Conservation (phyloP, 1,284 basidiomycete species). For the Xanthoconium separans region DNA sequence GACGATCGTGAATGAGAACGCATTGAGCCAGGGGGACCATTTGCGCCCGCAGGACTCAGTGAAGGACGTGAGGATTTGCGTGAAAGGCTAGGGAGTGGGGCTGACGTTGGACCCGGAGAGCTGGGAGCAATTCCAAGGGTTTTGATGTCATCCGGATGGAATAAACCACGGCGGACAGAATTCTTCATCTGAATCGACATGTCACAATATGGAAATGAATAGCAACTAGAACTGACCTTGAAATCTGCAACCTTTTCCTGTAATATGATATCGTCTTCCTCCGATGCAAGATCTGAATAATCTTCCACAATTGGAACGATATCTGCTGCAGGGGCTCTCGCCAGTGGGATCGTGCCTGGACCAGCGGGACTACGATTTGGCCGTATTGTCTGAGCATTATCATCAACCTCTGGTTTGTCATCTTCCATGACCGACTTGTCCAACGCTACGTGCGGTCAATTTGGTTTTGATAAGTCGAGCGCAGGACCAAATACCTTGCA, state of each 20-base stretch:
- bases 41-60: constrained; percentile 36
- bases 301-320: constrained; percentile 79
- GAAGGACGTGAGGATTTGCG: constrained; percentile 50
- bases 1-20: constrained; percentile 51
- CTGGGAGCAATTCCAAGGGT: constrained; percentile 52
- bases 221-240: constrained; percentile 49
- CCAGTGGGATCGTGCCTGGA: constrained; percentile 49
- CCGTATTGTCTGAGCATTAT: constrained; percentile 76
- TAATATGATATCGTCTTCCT: constrained; percentile 71
- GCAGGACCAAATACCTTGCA: constrained; percentile 55
- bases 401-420: constrained; percentile 62
- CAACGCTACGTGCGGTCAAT: constrained; percentile 43
- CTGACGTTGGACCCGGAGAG: constrained; percentile 59
- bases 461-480: background rate
- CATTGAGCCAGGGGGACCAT: constrained; percentile 31
- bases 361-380: constrained; percentile 65
- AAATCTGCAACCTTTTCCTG: constrained; percentile 79
- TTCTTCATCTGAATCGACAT: constrained; percentile 57
- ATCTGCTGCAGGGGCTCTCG: constrained; percentile 56
- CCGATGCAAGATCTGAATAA: constrained; percentile 81
- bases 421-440: constrained; percentile 62
- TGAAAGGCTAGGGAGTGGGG: constrained; percentile 54
- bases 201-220: background rate
- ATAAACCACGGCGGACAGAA: constrained; percentile 67
- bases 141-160: constrained; percentile 88